Conservation (phyloP, 2,329 filamentous ascomycete genomes). For the Ceratocystis lukuohia region DNA sequence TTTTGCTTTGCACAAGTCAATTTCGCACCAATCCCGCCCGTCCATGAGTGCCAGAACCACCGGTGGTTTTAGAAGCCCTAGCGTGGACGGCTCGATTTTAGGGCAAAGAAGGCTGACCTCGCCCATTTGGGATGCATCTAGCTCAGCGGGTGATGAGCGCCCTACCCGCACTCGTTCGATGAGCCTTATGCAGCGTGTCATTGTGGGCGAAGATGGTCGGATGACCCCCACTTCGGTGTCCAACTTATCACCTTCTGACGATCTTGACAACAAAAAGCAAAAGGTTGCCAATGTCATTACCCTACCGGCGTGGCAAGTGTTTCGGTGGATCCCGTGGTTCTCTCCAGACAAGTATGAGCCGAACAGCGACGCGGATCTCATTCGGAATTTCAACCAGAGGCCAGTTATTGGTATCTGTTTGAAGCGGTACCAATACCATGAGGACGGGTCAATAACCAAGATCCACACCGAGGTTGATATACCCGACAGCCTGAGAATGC, state of each 20-base stretch:
- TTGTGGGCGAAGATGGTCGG: conserved; percentile 36
- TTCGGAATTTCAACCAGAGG: conserved; percentile 71
- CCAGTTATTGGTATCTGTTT: conserved; percentile 87
- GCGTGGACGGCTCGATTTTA: background rate
- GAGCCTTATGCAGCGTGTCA: conserved; percentile 48
- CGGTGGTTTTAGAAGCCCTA: background rate
- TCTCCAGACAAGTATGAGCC: conserved; percentile 44
- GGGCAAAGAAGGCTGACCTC: conserved; percentile 4
- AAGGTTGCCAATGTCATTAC: conserved; percentile 64
- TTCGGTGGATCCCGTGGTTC: conserved; percentile 88
- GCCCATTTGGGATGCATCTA: background rate
- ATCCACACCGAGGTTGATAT: conserved; percentile 75
- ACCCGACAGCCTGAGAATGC: conserved; percentile 63
- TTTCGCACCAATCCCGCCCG: background rate
- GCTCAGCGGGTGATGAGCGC: background rate
- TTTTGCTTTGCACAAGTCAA: background rate
- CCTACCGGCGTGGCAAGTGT: conserved; percentile 96
- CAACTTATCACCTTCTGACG: conserved; percentile 19
- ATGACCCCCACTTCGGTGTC: conserved; percentile 22
- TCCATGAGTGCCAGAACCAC: background rate
- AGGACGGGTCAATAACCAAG: conserved; percentile 14
- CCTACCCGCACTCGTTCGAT: conserved; percentile 29
- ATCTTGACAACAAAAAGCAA: conserved; percentile 30
- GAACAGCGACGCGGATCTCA: conserved; percentile 62
- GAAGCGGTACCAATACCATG: conserved; percentile 54